Evolutionary conservation across 441 rosid genomes (phyloP), one percentile per base, ranked within the genome.

Genomic region (Arabidopsis lyrata): DNA sequence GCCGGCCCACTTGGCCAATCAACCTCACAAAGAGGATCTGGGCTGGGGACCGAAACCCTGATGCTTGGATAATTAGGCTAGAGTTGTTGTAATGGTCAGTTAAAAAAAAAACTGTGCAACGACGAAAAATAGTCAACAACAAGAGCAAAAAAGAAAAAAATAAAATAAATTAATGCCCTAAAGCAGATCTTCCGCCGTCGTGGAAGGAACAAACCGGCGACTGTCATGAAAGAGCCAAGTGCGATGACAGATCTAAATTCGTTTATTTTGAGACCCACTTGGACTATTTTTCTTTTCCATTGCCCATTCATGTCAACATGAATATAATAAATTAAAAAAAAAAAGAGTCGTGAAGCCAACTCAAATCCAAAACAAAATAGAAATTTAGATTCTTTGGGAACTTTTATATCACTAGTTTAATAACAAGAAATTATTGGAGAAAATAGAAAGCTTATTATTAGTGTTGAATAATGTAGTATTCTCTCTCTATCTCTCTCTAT

Each of bases 311-410:
- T 5, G 3, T 13, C n/a, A 24, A 47, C 53, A 22, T 13, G 24
- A 39, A 22, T 12, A 22, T 41, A 61, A 24, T 39, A 16, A 56
- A 14, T 5, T 42, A 1, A 0, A 4, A 12, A n/a, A n/a, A n/a
- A 3, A 3, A 35, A 60, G 72, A 63, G 61, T 70, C 71, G 76
- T 76, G 76, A 64, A 48, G 76, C 72, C 72, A 63, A 76, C 80
- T 70, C 71, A 56, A 70, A 57, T 63, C 67, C 61, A 45, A 49
- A 22, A 68, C 6, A 41, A 47, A 75, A 16, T 20, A 34, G 32
- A 69, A 75, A 68, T 61, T 10, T 68, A 50, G 31, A 60, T 50
- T 44, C 55, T 59, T 67, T 50, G 16, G 20, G 66, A 50, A 63
- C 31, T 20, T 18, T 56, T 47, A 3, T 61, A 29, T 9, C 0